Evolutionary conservation across 2,329 filamentous ascomycete species (phyloP).

Genomic region (Curvularia eragrostidis): DNA sequence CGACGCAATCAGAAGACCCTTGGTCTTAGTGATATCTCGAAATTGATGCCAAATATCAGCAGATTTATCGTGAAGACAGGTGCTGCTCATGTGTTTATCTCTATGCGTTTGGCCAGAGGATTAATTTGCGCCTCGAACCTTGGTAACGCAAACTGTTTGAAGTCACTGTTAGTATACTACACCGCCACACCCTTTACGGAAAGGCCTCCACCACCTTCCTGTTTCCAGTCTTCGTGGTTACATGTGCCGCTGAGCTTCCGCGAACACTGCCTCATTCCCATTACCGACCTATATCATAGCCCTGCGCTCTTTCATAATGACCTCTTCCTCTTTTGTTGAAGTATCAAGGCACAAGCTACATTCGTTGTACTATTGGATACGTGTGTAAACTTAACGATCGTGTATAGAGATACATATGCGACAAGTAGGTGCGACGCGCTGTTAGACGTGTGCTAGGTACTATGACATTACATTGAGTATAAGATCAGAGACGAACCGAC

Average conservation of each 20-base stretch:
- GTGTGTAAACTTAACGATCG: neutral
- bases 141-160: neutral
- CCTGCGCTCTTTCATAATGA: neutral
- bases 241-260: neutral
- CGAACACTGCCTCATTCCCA: neutral
- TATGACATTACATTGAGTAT: neutral
- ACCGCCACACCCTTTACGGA: neutral
- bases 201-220: neutral
- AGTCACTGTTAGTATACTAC: neutral
- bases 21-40: neutral
- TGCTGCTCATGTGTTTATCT: neutral
- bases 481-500: neutral
- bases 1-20: neutral
- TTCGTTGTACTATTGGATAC: neutral
- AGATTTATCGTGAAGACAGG: neutral
- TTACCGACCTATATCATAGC: neutral
- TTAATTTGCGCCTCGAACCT: neutral
- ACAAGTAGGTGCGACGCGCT: neutral
- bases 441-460: neutral
- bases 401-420: neutral
- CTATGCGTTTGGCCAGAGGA: too few relatives aligned
- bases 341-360: neutral
- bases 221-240: neutral
- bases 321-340: neutral
- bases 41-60: neutral